Conservation (phyloP, 108 stramenopile species). For the Conticribra weissflogii region DNA sequence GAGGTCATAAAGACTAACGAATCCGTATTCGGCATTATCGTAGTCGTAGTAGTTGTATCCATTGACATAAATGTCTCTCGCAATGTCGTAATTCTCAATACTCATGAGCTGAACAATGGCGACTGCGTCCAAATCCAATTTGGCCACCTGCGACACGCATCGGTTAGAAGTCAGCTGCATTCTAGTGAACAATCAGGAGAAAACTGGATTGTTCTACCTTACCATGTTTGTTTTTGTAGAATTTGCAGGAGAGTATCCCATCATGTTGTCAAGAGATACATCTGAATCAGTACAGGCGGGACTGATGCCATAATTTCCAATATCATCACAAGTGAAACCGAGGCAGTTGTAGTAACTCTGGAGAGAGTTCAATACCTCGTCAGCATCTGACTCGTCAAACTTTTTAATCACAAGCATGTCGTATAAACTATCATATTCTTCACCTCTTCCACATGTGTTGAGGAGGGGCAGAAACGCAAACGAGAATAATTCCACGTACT, state of each 20-base stretch:
- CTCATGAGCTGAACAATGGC: conserved; percentile 69
- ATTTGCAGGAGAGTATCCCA: conserved; percentile 67
- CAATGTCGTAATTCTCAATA: conserved; percentile 60
- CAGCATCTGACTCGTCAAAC: conserved; percentile 21
- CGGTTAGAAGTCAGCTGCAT: too few species aligned
- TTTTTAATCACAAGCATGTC: conserved; percentile 40
- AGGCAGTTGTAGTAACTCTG: conserved; percentile 71
- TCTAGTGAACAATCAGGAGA: not conserved
- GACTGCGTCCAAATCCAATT: conserved; percentile 74
- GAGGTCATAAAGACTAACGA: conserved; percentile 38
- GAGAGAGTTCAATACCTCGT: conserved; percentile 49
- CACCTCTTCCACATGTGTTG: conserved; percentile 59
- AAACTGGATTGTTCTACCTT: not conserved
- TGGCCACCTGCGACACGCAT: conserved; percentile 52
- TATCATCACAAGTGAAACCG: conserved; percentile 70
- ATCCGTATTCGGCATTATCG: conserved; percentile 25
- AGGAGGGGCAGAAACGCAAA: conserved; percentile 65
- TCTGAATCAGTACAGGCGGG: too few species aligned
- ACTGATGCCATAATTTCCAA: too few species aligned
- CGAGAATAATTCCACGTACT: conserved; percentile 51
- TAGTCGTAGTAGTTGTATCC: conserved; percentile 53
- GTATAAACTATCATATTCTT: conserved; percentile 57
- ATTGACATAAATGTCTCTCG: conserved; percentile 37
- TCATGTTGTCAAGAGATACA: conserved; percentile 56
- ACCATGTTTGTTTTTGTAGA: conserved; percentile 46